phyloP scores from a whole-genome alignment of 2,329 filamentous ascomycete genomes.

The Capronia coronata region DNA sequence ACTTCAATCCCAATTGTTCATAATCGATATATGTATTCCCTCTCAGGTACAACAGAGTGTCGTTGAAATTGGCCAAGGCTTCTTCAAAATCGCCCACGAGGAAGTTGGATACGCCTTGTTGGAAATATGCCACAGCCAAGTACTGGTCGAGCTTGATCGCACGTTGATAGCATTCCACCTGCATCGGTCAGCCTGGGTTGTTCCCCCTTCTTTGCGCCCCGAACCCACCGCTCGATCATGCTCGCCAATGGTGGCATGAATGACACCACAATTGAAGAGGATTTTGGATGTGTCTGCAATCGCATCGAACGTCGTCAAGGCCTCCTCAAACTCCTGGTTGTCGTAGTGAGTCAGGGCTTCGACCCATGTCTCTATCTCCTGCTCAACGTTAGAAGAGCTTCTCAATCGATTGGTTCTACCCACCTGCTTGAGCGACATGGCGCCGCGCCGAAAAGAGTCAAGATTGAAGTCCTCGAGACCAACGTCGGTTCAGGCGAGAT shows the following conservation, averaged over 20 bases:
- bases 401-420: background rate
- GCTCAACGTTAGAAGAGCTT: conserved; percentile 5
- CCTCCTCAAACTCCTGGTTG: conserved; percentile 93
- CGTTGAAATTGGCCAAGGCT: conserved; percentile 96
- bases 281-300: conserved; percentile 98
- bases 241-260: conserved; percentile 91
- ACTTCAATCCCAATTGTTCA: conserved; percentile 87
- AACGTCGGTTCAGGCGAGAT: conserved; percentile 6
- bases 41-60: conserved; percentile 86
- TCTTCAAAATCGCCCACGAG: conserved; percentile 95
- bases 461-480: conserved; percentile 11
- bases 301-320: conserved; percentile 72
- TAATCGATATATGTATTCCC: conserved; percentile 98
- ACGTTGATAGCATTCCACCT: conserved; percentile 94
- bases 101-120: conserved; percentile 97
- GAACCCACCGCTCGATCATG: conserved; percentile 77
- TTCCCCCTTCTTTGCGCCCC: conserved; percentile 7
- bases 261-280: conserved; percentile 95
- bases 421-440: conserved; percentile 32
- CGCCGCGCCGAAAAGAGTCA: conserved; percentile 14
- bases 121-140: conserved; percentile 94
- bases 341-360: conserved; percentile 85
- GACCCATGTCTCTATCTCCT: conserved; percentile 99
- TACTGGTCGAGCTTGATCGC: conserved; percentile 89
- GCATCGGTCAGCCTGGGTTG: conserved; percentile 14